Evolutionary conservation across 225 moss, liverwort and hornwort genomes (phyloP).

Genomic region (Neckera pumila): DNA sequence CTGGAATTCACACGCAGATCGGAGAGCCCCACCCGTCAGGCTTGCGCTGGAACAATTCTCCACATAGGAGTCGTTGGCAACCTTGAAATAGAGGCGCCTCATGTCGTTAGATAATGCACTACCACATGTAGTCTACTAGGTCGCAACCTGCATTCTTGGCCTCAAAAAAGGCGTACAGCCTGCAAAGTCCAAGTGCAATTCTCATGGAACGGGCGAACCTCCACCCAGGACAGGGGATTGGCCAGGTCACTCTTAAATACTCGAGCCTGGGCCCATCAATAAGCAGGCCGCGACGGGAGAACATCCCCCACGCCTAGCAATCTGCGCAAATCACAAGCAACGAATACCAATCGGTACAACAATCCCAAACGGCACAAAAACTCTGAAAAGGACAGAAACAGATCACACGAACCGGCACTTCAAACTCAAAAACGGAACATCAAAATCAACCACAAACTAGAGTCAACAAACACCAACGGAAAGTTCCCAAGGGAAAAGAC

Average conservation of each 20-base stretch:
- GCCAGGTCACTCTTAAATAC: background rate
- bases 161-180: constrained; percentile 37
- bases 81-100: constrained; percentile 83
- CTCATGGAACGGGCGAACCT: constrained; percentile 5
- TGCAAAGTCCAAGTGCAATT: constrained; percentile 35
- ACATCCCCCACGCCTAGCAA: constrained; percentile 32
- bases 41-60: constrained; percentile 5
- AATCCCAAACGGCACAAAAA: background rate
- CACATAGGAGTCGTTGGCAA: constrained; percentile 23
- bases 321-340: constrained; percentile 27
- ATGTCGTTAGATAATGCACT: constrained; percentile 10
- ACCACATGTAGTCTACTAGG: background rate
- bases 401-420: background rate
- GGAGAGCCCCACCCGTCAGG: background rate
- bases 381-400: background rate
- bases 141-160: constrained; percentile 23
- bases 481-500: background rate
- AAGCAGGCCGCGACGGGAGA: background rate
- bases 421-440: background rate
- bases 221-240: background rate
- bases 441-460: accelerated
- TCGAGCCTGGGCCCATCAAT: constrained; percentile 2
- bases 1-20: background rate
- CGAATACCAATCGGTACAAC: background rate
- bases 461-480: background rate